Percentiles rank a stretch among this genome's conserved stretches.
Evolutionary conservation across 352 stramenopile species (phyloP).

Genomic region (Hyaloperonospora brassicae): DNA sequence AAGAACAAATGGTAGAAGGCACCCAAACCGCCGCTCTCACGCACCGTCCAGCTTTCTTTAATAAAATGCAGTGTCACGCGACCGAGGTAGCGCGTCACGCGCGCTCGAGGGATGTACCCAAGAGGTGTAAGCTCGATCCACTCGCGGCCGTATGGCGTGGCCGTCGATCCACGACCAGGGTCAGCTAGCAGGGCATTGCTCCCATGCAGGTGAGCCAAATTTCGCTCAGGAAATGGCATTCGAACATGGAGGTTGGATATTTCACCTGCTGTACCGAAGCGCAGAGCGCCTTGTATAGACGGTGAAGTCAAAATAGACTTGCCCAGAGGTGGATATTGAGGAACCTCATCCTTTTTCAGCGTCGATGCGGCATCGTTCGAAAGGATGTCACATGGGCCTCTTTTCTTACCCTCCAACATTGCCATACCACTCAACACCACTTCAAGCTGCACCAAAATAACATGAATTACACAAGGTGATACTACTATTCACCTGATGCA

Average conservation of each 20-base stretch:
- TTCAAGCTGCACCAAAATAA: slow-evolving; percentile 49
- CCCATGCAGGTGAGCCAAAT: slow-evolving; percentile 31
- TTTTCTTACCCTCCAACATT: slow-evolving; percentile 45
- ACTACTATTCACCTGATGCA: no score
- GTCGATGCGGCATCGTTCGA: slow-evolving; percentile 36
- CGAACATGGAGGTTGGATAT: slow-evolving; percentile 36
- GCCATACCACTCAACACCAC: slow-evolving; percentile 80
- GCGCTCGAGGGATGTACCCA: slow-evolving; percentile 63
- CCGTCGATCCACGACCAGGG: slow-evolving; percentile 3
- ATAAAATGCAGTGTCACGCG: slow-evolving; percentile 87
- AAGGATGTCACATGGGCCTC: slow-evolving; percentile 40
- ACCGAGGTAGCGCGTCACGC: slow-evolving; percentile 69
- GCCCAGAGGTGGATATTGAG: slow-evolving; percentile 8
- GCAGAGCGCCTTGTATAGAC: slow-evolving; percentile 31
- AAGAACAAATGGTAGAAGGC: slow-evolving; percentile 86
- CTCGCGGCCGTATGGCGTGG: slow-evolving; percentile 43
- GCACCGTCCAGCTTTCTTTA: slow-evolving; percentile 85
- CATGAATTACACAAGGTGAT: background rate
- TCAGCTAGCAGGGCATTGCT: slow-evolving; percentile 13
- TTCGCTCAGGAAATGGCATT: slow-evolving; percentile 29
- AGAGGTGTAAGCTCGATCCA: slow-evolving; percentile 83
- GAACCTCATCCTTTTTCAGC: slow-evolving; percentile 31
- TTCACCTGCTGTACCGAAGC: slow-evolving; percentile 22
- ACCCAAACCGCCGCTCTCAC: slow-evolving; percentile 74
- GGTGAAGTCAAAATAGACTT: slow-evolving; percentile 12